Evolutionary conservation across 164 flowering plant genomes (phyloP), one percentile per base, ranked within the genome.

Genomic region (Malania oleifera): DNA sequence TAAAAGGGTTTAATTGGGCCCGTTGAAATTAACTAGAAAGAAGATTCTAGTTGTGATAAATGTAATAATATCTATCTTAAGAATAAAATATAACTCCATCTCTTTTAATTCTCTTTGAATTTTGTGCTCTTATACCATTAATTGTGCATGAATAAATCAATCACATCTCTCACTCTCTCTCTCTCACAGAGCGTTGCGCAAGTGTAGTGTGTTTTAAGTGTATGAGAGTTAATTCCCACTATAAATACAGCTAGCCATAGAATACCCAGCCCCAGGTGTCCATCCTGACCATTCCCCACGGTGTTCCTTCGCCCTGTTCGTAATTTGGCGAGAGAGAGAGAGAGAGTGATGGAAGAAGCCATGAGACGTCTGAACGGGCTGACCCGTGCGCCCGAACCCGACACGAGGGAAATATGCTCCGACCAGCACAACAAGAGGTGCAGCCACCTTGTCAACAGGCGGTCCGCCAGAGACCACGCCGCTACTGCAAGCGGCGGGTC

Each of bases 291-390:
- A 57, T 35, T 25, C 29, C 24, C 44, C 43, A 46, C 34, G 35
- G 35, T 31, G 35, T 31, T 31, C 4, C 4, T 9, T 31, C 9
- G 35, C 9, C 9, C 6, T 31, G 35, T 4, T 31, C 4, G 35
- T 31, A 9, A 31, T 31, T 31, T 7, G 38, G 38, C 38, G 7
- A 11, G 44, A 11, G 44, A 40, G 44, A 8, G 50, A 23, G 26
- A 9, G 10, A 46, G 50, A 46, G 18, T 19, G 23, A 80, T 80
- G 82, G 83, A 79, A 52, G 79, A 80, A 60, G 77, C 83, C 8
- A 23, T 77, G 15, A 70, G 75, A 38, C 63, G 67, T 13, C 73
- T 77, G 0, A 71, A 55, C 55, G 71, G 75, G 13, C 25, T 34
- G 20, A 37, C 65, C 22, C 52, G 50, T n/a, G 4, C 41, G 1